phyloP scores from a whole-genome alignment of 2,329 filamentous ascomycete genomes.

The Diaporthe amygdali region DNA sequence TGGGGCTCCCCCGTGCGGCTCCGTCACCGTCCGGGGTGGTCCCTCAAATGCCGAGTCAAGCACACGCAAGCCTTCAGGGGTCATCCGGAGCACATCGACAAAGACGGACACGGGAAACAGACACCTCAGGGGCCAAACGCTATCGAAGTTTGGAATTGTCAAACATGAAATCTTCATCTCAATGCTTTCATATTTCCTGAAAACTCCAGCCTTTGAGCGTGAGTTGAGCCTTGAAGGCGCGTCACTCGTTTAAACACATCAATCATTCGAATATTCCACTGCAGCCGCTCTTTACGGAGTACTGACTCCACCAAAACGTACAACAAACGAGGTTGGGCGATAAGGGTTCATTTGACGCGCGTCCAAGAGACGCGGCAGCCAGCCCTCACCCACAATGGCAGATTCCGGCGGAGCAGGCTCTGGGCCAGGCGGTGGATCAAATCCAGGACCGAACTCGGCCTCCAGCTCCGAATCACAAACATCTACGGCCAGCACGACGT shows the following conservation, averaged over 20 bases:
- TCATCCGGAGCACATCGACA: not conserved
- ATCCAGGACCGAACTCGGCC: not conserved
- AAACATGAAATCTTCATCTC: not conserved
- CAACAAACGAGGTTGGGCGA: not conserved
- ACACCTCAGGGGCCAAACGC: not conserved
- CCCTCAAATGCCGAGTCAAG: not conserved
- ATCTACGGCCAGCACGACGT: not conserved
- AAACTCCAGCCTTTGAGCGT: not conserved
- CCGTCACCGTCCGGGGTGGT: not conserved
- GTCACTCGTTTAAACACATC: not conserved
- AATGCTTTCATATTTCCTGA: not conserved
- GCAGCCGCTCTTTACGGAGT: not conserved
- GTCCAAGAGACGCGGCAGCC: not conserved
- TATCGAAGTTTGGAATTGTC: not conserved
- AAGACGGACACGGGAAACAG: constrained; percentile 2
- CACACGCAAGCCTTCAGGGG: constrained; percentile 1
- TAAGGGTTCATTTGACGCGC: not conserved
- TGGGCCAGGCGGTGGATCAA: not conserved
- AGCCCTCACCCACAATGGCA: not conserved
- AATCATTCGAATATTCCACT: not conserved
- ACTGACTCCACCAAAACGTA: not conserved
- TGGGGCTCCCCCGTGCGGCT: not conserved
- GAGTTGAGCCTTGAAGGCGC: not conserved
- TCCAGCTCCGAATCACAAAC: not conserved
- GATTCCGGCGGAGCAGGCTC: not conserved